Evolutionary conservation across 1,284 basidiomycete species (phyloP).

Genomic region (Exobasidium cylindrosporum): DNA sequence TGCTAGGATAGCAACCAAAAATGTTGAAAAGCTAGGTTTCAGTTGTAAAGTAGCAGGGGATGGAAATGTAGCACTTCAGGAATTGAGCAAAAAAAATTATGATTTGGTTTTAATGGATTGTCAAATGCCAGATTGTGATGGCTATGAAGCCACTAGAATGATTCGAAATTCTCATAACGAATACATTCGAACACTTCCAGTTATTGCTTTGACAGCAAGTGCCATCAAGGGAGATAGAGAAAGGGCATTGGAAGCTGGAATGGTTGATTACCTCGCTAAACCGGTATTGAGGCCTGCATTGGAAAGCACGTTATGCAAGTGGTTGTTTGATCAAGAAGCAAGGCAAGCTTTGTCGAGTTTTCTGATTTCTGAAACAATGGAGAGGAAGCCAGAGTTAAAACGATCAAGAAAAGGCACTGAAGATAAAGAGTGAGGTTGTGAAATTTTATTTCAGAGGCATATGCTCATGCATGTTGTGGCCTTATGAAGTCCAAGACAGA

Average conservation of each 20-base stretch:
- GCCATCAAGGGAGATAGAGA: slow-evolving; percentile 48
- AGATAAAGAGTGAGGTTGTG: no score
- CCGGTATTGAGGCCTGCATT: no score
- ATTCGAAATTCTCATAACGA: slow-evolving; percentile 45
- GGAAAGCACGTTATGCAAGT: slow-evolving; percentile 38
- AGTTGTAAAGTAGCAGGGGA: slow-evolving; percentile 45
- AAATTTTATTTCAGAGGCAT: no score
- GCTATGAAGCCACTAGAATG: no score
- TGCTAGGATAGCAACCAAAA: slow-evolving; percentile 45
- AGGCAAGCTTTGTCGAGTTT: slow-evolving; percentile 39
- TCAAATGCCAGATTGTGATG: no score
- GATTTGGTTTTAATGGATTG: no score
- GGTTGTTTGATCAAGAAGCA: slow-evolving; percentile 42
- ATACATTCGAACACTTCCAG: slow-evolving; percentile 44
- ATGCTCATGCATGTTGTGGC: no score
- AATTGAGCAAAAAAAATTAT: slow-evolving; percentile 34
- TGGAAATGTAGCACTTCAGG: slow-evolving; percentile 39
- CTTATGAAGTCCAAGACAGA: no score
- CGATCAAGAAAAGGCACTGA: no score
- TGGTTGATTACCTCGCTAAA: no score
- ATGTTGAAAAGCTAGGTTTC: slow-evolving; percentile 49
- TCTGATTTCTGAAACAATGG: slow-evolving; percentile 20
- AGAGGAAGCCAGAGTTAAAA: no score
- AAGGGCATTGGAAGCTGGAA: slow-evolving; percentile 41
- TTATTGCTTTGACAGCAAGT: no score